Base-by-base conservation (phyloP, 306 rosid species). In the Inga leiocalycina region DNA sequence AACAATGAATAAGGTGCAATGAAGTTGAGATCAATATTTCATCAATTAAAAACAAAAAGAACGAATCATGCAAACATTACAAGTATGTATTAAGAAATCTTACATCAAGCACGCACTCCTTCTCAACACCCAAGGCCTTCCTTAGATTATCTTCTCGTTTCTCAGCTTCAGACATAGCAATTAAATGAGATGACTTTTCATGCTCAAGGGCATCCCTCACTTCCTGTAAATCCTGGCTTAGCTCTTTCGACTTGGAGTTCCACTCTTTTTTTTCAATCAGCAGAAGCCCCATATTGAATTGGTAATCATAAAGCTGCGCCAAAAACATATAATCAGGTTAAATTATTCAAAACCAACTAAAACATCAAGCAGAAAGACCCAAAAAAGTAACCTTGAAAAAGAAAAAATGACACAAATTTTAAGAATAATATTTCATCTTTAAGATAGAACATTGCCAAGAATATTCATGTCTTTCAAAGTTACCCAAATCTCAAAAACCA, bases 211-310 rank as follows among this genome's bases (percentile, higher is more conserved):
- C 88, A 78, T 92, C 94, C 83, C 83, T 89, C 51, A 92, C 89
- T 85, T 90, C 98, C 22, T 45, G 84, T 54, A 94, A 80, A 78
- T 88, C 88, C 76, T 86, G 89, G 78, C 74, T 85, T 17, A 92
- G 85, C 78, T 96, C 94, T 6, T 85, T 88, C 79, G 78, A 86
- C 81, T 86, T 96, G 12, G 91, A 82, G 78, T 74, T 88, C 97
- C 99, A 92, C 76, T 96, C 99, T 74, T 93, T 96, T 85, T 96
- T 96, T 92, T 96, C 99, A 78, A 96, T 96, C 91, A 93, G 85
- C 70, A 96, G 99, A 83, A 93, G 93, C 75, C 99, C 99, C 99
- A 96, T 96, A 81, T 94, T 93, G 87, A 83, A 96, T 57, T 96
- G 99, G 85, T 93, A 96, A 69, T 96, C 98, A 68, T 89, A 94